A percentile compares a stretch with the other conserved stretches of the same genome.
These are phyloP conservation scores for Delphinella strobiligena DNA, from an alignment of 2,329 filamentous ascomycete species.

Conservation along the genomic window DNA sequence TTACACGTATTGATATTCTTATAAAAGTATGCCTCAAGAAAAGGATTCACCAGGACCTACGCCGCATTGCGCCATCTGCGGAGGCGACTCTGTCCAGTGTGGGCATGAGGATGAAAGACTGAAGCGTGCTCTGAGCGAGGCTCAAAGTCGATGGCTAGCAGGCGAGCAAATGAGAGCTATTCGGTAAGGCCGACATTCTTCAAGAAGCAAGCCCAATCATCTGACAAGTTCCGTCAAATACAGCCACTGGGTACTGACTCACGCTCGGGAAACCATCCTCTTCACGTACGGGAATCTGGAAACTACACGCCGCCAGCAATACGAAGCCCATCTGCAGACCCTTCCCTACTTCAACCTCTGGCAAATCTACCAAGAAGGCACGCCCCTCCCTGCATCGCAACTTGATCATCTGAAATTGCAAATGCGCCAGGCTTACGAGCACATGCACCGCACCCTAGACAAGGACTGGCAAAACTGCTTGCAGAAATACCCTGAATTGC, in stretches of 20 bases:
- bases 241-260: constrained; percentile 35
- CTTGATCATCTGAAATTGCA: constrained; percentile 34
- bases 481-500: constrained; percentile 65
- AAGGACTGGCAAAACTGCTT: constrained; percentile 68
- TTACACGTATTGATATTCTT: too few species aligned
- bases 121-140: constrained; percentile 20
- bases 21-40: background rate
- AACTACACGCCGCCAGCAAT: constrained; percentile 27
- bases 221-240: background rate
- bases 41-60: background rate
- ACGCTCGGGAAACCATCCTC: constrained; percentile 33
- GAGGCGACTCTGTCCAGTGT: constrained; percentile 13
- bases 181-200: constrained; percentile 12
- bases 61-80: constrained; percentile 22
- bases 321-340: constrained; percentile 30
- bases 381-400: constrained; percentile 29
- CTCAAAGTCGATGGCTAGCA: constrained; percentile 17
- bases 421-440: constrained; percentile 42
- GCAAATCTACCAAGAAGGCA: constrained; percentile 31
- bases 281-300: constrained; percentile 30
- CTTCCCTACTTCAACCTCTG: constrained; percentile 35
- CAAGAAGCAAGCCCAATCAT: background rate
- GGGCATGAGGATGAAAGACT: constrained; percentile 22
- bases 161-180: constrained; percentile 14
- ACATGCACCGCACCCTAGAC: constrained; percentile 62